These are phyloP conservation scores for Cladophialophora exuberans DNA, from an alignment of 2,329 filamentous ascomycete species.

Conservation along the genomic window DNA sequence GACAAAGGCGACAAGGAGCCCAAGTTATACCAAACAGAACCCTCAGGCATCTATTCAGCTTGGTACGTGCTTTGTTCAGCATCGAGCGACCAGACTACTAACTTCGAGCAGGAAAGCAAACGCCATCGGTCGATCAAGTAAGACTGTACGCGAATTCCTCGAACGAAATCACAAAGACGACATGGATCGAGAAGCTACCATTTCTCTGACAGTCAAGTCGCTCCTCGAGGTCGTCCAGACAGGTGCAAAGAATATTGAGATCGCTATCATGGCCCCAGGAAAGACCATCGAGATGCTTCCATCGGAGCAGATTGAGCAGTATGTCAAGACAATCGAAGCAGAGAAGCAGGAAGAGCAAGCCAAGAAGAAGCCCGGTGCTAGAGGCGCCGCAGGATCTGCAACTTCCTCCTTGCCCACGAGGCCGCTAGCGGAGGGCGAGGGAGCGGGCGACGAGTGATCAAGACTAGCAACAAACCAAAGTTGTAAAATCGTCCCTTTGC, in stretches of 20 bases:
- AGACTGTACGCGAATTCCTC: constrained; percentile 97
- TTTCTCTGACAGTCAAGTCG: constrained; percentile 97
- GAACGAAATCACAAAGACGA: constrained; percentile 98
- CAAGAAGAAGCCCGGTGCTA: constrained; percentile 82
- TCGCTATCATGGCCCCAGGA: constrained; percentile 94
- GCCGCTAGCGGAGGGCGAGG: constrained; percentile 49
- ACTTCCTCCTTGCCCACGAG: constrained; percentile 72
- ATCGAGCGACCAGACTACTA: constrained; percentile 27
- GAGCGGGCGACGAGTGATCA: constrained; percentile 25
- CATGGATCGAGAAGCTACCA: constrained; percentile 94
- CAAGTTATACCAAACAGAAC: constrained; percentile 95
- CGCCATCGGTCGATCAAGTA: constrained; percentile 96
- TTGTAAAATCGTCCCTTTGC: constrained; percentile 23
- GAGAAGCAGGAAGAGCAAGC: constrained; percentile 99
- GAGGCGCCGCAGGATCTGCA: constrained; percentile 49
- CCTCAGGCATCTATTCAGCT: constrained; percentile 98
- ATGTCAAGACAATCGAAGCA: constrained; percentile 98
- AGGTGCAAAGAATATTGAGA: constrained; percentile 99
- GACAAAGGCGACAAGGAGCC: constrained; percentile 89
- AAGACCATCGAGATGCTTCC: constrained; percentile 91
- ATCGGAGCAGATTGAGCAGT: constrained; percentile 92
- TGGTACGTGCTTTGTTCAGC: constrained; percentile 66
- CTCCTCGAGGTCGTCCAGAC: constrained; percentile 97
- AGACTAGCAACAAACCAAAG: background rate
- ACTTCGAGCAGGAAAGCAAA: constrained; percentile 83